phyloP scores from a whole-genome alignment of 1,284 basidiomycete genomes.

The Sporisorium sorghi region DNA sequence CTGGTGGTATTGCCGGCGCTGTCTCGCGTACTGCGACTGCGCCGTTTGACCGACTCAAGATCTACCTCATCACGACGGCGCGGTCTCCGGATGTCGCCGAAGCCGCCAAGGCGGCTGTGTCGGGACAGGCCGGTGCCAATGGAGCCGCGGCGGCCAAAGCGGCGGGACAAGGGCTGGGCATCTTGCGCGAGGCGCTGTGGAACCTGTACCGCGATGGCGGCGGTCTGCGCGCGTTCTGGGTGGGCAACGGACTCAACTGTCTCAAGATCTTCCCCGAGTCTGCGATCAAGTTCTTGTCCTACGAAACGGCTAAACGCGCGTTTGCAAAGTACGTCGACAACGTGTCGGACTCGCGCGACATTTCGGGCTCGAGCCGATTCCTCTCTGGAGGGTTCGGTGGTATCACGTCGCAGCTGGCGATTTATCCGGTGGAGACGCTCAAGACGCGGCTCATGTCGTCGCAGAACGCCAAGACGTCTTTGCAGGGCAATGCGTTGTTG shows the following conservation, averaged over 20 bases:
- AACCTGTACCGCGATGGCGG: conserved; percentile 82
- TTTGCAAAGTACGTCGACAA: conserved; percentile 92
- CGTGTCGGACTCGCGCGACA: conserved; percentile 88
- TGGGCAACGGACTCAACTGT: conserved; percentile 76
- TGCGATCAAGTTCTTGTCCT: conserved; percentile 97
- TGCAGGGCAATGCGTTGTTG: conserved; percentile 75
- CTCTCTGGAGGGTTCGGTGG: conserved; percentile 95
- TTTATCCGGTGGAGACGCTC: conserved; percentile 68
- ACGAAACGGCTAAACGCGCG: conserved; percentile 94
- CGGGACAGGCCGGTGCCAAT: conserved; percentile 19
- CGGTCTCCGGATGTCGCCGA: conserved; percentile 32
- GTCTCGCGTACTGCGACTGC: conserved; percentile 96
- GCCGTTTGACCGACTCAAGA: conserved; percentile 95
- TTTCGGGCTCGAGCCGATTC: conserved; percentile 91
- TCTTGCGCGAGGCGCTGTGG: conserved; percentile 79
- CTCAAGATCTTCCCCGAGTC: conserved; percentile 87
- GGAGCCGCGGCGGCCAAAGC: conserved; percentile 37
- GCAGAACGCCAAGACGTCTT: conserved; percentile 70
- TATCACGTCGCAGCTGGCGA: conserved; percentile 86
- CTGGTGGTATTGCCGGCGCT: conserved; percentile 94
- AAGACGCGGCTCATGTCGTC: conserved; percentile 80
- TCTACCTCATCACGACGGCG: conserved; percentile 89
- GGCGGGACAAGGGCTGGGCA: conserved; percentile 70
- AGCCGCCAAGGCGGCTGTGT: conserved; percentile 25
- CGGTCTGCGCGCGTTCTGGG: conserved; percentile 93